These are phyloP conservation scores for Chloris gayana DNA, from an alignment of 176 grass and related monocot genomes.

Conservation along the genomic window DNA sequence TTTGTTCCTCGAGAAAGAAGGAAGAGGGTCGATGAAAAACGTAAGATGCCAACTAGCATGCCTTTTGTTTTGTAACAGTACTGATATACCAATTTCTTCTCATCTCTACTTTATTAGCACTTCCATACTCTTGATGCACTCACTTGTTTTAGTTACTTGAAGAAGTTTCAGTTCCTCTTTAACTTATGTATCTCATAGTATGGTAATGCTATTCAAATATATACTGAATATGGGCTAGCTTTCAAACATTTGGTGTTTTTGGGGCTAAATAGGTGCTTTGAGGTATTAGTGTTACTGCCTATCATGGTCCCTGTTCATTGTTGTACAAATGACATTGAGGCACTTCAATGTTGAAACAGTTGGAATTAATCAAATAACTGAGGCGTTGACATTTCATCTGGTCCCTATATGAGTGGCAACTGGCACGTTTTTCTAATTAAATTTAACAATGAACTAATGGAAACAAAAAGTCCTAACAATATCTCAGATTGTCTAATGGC, in stretches of 20 bases:
- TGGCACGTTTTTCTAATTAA: not conserved
- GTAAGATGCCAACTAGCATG: slow-evolving; percentile 40
- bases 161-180: not conserved
- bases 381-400: not conserved
- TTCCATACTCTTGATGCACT: not conserved
- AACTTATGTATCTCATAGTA: not conserved
- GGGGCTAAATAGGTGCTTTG: slow-evolving; percentile 5
- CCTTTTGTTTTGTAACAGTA: not conserved
- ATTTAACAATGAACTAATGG: not conserved
- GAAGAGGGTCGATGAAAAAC: slow-evolving; percentile 80
- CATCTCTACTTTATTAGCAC: slow-evolving; percentile 20
- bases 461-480: not conserved
- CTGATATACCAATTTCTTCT: not conserved
- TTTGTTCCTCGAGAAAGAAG: slow-evolving; percentile 90
- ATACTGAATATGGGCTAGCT: not conserved
- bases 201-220: not conserved
- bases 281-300: not conserved
- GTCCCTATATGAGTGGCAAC: not conserved
- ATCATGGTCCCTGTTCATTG: slow-evolving; percentile 6
- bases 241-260: slow-evolving; percentile 21
- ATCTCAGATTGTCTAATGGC: not conserved
- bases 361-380: not conserved
- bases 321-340: not conserved
- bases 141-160: not conserved
- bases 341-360: slow-evolving; percentile 2